Evolutionary conservation across 2,329 filamentous ascomycete species (phyloP), one percentile per base, ranked within the genome.

Genomic region (Aspergillus ustus): DNA sequence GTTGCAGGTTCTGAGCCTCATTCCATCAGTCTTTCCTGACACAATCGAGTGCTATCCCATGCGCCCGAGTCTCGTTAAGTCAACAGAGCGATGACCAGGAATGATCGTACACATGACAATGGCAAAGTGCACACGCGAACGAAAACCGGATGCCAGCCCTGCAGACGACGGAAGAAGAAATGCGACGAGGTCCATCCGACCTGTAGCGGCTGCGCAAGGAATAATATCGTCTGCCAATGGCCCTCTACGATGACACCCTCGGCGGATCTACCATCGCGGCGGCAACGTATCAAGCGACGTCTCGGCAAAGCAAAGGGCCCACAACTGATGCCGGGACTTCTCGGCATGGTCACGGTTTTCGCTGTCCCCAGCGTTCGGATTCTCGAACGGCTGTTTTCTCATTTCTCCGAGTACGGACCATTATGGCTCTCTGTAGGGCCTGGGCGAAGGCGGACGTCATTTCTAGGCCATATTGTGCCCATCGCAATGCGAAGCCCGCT

Each of bases 161-260:
- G 56, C 28, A 49, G 56, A 8, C 56, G 49, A 25, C 56, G 56
- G 7, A 59, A 59, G 49, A 59, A 59, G 56, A 59, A 59, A 28
- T 59, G 56, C 49, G 56, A 59, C 45, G 56, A 59, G 40, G 40
- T 44, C 25, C 49, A 22, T 7, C 56, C 56, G 13, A 51, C 9
- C 7, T 59, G 56, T 44, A 20, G 22, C 28, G 56, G 49, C 40
- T 59, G 49, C 40, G 29, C 13, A n/a, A 51, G 56, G 37, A 59
- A 59, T 37, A 3, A 9, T 25, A 34, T 59, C 28, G 20, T 17
- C 11, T 59, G 56, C 56, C 48, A 59, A 9, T 59, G 56, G 56
- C 25, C 31, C 31, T 34, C 31, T 2, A 2, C 31, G 31, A 13
- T 34, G 7, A 13, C 13, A 13, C 13, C 8, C 3, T 34, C 31